A percentile compares a stretch with the other conserved stretches of the same genome.
Evolutionary conservation across 1,284 basidiomycete genomes (phyloP).

Genomic region (Irpex rosettiformis): DNA sequence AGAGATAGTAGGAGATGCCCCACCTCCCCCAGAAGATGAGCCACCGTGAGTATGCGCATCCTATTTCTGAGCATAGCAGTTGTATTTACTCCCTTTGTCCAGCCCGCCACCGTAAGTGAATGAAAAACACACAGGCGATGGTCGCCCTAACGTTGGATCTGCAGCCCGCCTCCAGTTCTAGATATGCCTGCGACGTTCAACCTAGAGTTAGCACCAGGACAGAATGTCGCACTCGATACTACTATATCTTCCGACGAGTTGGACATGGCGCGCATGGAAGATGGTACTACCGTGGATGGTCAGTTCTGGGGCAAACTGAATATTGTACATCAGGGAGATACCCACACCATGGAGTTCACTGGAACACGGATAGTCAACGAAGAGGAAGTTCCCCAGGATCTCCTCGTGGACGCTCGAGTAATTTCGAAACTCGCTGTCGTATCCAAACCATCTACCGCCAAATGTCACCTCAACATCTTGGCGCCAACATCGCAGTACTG

Average conservation of each 20-base stretch:
- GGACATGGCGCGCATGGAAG: constrained; percentile 85
- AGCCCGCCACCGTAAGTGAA: constrained; percentile 67
- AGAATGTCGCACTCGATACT: constrained; percentile 72
- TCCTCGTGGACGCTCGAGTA: constrained; percentile 70
- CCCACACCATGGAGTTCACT: constrained; percentile 74
- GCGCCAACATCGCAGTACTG: constrained; percentile 71
- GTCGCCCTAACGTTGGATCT: constrained; percentile 5
- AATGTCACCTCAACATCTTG: constrained; percentile 68
- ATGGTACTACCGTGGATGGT: constrained; percentile 77
- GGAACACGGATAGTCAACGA: constrained; percentile 64
- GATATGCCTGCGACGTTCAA: constrained; percentile 83
- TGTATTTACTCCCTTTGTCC: constrained; percentile 17
- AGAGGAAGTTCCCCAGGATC: constrained; percentile 58
- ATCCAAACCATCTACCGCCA: constrained; percentile 67
- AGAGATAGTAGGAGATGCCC: constrained; percentile 77
- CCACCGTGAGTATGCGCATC: constrained; percentile 57
- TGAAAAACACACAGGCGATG: background rate
- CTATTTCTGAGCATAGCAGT: background rate
- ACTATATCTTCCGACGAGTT: constrained; percentile 70
- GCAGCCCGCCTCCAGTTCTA: constrained; percentile 74
- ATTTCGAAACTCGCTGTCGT: constrained; percentile 70
- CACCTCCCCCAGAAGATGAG: constrained; percentile 70
- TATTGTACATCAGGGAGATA: constrained; percentile 72
- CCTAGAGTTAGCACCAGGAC: constrained; percentile 71
- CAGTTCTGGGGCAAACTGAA: constrained; percentile 81